A percentile compares a stretch with the other conserved stretches of the same genome.
Evolutionary conservation across 306 rosid genomes (phyloP).

Genomic region (Lagenaria siceraria): DNA sequence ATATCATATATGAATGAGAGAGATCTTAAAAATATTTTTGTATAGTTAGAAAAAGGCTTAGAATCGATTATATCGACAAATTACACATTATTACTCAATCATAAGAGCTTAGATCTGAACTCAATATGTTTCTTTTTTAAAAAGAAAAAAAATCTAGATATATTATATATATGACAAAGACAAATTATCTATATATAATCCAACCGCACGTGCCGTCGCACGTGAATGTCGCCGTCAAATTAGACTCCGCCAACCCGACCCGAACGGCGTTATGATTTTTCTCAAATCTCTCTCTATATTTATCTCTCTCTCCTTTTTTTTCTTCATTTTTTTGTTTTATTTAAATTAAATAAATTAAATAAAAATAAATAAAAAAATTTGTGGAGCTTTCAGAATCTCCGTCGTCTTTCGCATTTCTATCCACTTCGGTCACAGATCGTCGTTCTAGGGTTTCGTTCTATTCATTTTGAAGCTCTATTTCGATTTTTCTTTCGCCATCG

Average conservation of each 20-base stretch:
- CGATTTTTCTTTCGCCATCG: background rate
- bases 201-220: conserved; percentile 10
- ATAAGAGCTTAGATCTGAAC: too few relatives aligned
- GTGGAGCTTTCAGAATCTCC: conserved; percentile 38
- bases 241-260: background rate
- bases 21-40: too few relatives aligned
- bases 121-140: too few relatives aligned
- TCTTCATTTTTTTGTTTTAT: background rate
- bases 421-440: conserved; percentile 7
- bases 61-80: too few relatives aligned
- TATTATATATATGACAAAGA: background rate
- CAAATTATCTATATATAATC: background rate
- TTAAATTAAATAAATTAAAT: background rate
- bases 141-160: too few relatives aligned
- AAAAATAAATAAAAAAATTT: background rate
- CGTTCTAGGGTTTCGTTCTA: background rate
- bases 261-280: conserved; percentile 16
- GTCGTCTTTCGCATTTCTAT: conserved; percentile 3
- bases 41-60: too few relatives aligned
- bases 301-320: background rate
- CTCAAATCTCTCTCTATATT: background rate
- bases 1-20: too few relatives aligned
- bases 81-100: too few relatives aligned
- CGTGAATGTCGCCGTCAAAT: conserved; percentile 30
- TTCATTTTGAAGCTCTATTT: background rate